These are phyloP conservation scores for Flaveria bidentis DNA, from an alignment of 129 eudicot species.

Conservation along the genomic window DNA sequence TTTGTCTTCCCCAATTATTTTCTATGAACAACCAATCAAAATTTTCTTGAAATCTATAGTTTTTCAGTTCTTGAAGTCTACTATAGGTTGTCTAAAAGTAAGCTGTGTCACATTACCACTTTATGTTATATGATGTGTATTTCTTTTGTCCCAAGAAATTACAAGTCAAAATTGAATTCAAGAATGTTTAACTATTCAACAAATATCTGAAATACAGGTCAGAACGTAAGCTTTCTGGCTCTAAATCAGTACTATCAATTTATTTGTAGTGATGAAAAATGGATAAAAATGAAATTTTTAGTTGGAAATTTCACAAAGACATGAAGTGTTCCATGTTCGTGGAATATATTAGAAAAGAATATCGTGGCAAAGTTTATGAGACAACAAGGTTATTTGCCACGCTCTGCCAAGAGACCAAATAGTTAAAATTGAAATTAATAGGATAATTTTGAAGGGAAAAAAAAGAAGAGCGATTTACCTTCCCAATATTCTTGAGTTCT, in stretches of 20 bases:
- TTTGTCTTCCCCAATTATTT: background rate
- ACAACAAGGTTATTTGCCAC: background rate
- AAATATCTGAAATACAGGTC: background rate
- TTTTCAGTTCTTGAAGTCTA: background rate
- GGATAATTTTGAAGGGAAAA: background rate
- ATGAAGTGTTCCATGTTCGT: background rate
- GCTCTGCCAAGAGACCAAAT: background rate
- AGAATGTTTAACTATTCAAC: background rate
- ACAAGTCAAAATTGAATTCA: background rate
- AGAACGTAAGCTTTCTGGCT: background rate
- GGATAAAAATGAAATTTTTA: slow-evolving; percentile 12
- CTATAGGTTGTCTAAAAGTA: background rate
- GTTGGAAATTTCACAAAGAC: background rate
- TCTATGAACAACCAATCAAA: background rate
- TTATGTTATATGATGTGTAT: background rate
- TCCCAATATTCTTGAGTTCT: slow-evolving; percentile 76
- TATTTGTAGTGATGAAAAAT: background rate
- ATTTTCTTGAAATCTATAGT: background rate
- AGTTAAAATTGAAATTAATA: background rate
- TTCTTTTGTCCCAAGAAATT: background rate
- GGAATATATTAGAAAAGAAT: background rate
- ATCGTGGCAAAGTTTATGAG: background rate
- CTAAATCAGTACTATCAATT: background rate
- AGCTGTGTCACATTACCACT: background rate
- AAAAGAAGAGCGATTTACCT: slow-evolving; percentile 42